phyloP scores from a whole-genome alignment of 2,329 filamentous ascomycete genomes.

The Diaporthe vaccinii region DNA sequence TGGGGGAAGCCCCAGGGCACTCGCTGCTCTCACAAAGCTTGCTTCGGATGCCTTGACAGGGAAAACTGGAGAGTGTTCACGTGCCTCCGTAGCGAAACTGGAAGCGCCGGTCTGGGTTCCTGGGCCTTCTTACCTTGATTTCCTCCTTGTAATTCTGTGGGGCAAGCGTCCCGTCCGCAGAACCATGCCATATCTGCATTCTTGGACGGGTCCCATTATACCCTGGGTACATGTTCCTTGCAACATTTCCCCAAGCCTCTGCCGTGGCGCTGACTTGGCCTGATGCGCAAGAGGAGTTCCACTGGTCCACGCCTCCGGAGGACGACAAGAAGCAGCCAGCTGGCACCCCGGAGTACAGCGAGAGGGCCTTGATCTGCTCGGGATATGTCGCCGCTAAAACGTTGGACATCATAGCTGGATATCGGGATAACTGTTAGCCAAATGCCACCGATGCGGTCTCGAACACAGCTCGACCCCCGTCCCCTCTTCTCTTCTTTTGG shows the following conservation, averaged over 20 bases:
- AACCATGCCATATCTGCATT: conserved; percentile 73
- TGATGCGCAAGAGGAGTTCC: conserved; percentile 65
- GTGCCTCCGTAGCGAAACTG: background rate
- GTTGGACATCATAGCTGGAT: conserved; percentile 54
- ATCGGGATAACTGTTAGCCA: conserved; percentile 36
- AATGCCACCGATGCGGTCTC: background rate
- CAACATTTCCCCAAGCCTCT: conserved; percentile 62
- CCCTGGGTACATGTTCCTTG: conserved; percentile 54
- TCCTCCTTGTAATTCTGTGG: conserved; percentile 70
- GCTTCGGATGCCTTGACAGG: background rate
- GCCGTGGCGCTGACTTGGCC: conserved; percentile 59
- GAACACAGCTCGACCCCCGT: no score
- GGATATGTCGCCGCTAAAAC: conserved; percentile 59
- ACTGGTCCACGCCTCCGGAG: conserved; percentile 58
- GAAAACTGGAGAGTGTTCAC: background rate
- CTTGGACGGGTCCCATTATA: conserved; percentile 62
- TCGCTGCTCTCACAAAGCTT: background rate
- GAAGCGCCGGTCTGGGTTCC: background rate
- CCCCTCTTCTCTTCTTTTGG: background rate
- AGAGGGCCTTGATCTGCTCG: conserved; percentile 55
- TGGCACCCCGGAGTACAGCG: conserved; percentile 57
- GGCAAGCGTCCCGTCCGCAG: conserved; percentile 61
- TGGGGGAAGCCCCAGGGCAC: background rate
- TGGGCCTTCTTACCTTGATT: conserved; percentile 51
- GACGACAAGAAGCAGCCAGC: conserved; percentile 57